Evolutionary conservation across 306 rosid species (phyloP).

Genomic region (Arachis stenosperma): DNA sequence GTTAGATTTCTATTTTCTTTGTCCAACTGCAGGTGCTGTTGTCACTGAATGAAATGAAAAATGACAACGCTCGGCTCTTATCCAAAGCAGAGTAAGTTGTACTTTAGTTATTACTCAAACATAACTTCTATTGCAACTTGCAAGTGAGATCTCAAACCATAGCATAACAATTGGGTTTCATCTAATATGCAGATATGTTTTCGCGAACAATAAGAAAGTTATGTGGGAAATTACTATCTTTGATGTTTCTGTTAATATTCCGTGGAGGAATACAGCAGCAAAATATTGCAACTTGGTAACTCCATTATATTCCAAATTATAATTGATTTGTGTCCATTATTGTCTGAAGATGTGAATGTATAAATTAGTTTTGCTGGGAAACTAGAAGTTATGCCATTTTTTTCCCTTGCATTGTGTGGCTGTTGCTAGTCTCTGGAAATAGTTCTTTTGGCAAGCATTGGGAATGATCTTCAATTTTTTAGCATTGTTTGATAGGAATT

Average conservation of each 20-base stretch:
- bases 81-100: slow-evolving; percentile 83
- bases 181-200: slow-evolving; percentile 65
- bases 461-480: slow-evolving; percentile 18
- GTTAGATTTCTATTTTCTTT: slow-evolving; percentile 22
- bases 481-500: not conserved
- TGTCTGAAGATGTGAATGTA: slow-evolving; percentile 1
- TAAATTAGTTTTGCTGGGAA: not conserved
- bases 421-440: not conserved
- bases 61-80: slow-evolving; percentile 58
- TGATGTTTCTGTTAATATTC: slow-evolving; percentile 58
- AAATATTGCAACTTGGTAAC: slow-evolving; percentile 68
- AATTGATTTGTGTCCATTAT: slow-evolving; percentile 12
- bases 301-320: slow-evolving; percentile 31
- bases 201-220: slow-evolving; percentile 61
- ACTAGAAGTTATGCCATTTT: not conserved
- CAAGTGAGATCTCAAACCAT: slow-evolving; percentile 1
- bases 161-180: slow-evolving; percentile 24
- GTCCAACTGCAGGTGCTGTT: slow-evolving; percentile 64
- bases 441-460: not conserved
- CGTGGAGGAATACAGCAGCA: slow-evolving; percentile 58
- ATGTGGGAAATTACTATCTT: slow-evolving; percentile 70
- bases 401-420: slow-evolving; percentile 17
- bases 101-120: slow-evolving; percentile 28
- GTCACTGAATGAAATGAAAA: slow-evolving; percentile 71
- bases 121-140: slow-evolving; percentile 14